Conservation (phyloP, 2,329 filamentous ascomycete genomes). For the Penicillium sp. region DNA sequence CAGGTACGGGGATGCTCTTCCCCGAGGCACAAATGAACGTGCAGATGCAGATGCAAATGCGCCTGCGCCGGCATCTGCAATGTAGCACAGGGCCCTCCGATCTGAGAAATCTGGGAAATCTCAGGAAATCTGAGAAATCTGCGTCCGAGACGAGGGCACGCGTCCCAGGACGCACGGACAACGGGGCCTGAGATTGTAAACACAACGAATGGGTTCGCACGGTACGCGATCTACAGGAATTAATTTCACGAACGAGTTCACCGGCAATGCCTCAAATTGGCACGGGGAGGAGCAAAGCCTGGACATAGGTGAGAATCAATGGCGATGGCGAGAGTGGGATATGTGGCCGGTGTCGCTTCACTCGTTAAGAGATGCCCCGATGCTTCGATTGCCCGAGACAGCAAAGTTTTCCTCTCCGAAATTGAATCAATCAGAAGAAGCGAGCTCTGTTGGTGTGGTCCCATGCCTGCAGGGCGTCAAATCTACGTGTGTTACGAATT, state of each 20-base stretch:
- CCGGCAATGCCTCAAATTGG: neutral
- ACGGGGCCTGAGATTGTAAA: neutral
- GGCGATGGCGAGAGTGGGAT: neutral
- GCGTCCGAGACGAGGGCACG: neutral
- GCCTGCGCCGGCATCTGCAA: neutral
- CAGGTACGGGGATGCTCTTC: neutral
- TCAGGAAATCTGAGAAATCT: neutral
- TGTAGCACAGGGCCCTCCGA: neutral
- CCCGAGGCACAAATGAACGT: neutral
- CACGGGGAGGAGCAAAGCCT: neutral
- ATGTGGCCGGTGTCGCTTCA: neutral
- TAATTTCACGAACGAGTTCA: neutral
- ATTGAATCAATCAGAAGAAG: too few species aligned
- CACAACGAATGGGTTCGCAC: neutral
- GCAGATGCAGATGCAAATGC: neutral
- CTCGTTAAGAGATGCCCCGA: neutral
- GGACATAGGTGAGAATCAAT: too few species aligned
- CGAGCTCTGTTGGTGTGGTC: neutral
- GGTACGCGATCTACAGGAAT: neutral
- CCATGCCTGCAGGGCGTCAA: neutral
- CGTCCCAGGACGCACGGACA: neutral
- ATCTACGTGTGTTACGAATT: neutral
- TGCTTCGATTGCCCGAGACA: neutral
- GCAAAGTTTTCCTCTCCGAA: neutral
- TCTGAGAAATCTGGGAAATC: neutral